Conservation (phyloP, 495 filamentous ascomycete species). For the Acidiella bohemica region DNA sequence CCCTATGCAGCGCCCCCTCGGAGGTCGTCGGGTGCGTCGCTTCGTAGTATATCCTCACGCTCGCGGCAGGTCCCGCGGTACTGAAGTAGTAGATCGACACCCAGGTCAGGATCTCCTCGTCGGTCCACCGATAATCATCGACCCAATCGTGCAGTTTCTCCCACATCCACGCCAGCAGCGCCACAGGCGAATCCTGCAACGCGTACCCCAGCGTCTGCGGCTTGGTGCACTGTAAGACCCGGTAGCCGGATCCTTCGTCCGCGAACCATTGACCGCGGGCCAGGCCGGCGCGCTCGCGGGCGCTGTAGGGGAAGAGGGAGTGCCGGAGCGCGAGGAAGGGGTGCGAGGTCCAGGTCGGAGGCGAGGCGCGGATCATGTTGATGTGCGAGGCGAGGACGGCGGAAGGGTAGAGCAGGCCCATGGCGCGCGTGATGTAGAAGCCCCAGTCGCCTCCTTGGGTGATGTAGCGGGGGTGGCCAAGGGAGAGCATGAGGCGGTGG, state of each 20-base stretch:
- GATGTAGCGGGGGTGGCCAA: slow-evolving; percentile 55
- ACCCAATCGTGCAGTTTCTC: slow-evolving; percentile 60
- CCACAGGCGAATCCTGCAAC: slow-evolving; percentile 26
- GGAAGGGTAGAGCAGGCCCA: slow-evolving; percentile 43
- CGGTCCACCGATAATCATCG: slow-evolving; percentile 52
- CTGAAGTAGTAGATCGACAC: slow-evolving; percentile 49
- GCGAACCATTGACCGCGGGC: slow-evolving; percentile 39
- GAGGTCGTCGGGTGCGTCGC: slow-evolving; percentile 18
- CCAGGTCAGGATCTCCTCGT: slow-evolving; percentile 56
- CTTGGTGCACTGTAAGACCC: slow-evolving; percentile 42
- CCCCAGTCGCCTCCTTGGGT: slow-evolving; percentile 60
- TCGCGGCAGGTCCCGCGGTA: slow-evolving; percentile 42
- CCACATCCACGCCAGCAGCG: slow-evolving; percentile 50
- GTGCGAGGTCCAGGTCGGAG: slow-evolving; percentile 26
- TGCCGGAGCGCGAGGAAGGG: slow-evolving; percentile 36
- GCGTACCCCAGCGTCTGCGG: slow-evolving; percentile 27
- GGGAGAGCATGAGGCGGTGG: slow-evolving; percentile 52
- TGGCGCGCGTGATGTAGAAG: slow-evolving; percentile 43
- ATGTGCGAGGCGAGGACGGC: slow-evolving; percentile 50
- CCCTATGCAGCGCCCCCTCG: neutral
- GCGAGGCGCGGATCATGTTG: slow-evolving; percentile 39
- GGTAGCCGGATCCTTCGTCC: slow-evolving; percentile 43
- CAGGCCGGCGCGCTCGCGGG: slow-evolving; percentile 14
- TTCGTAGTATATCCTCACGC: slow-evolving; percentile 49
- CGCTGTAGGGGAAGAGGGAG: slow-evolving; percentile 27